Percentiles rank a stretch among this genome's conserved stretches.
Evolutionary conservation across 73 alveolate genomes (phyloP).

Genomic region (Paramecium primaurelia): DNA sequence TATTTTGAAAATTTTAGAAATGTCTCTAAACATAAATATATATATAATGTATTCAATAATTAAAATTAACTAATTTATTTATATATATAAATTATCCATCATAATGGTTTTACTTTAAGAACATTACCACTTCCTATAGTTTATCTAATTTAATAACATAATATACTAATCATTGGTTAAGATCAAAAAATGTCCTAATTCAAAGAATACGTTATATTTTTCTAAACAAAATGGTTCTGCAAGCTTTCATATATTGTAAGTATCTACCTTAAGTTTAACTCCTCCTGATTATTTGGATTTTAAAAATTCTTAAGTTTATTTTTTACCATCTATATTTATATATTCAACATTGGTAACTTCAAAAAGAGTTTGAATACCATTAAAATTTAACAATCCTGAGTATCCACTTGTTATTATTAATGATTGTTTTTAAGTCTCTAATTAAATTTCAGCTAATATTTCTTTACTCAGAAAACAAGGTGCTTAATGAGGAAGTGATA

Average conservation of each 20-base stretch:
- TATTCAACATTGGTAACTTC: neutral
- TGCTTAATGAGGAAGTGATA: neutral
- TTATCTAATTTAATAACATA: neutral
- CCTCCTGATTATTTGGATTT: neutral
- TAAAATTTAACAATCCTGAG: neutral
- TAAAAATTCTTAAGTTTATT: neutral
- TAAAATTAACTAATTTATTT: neutral
- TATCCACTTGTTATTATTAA: neutral
- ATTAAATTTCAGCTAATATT: neutral
- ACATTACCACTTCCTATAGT: neutral
- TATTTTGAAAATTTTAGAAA: neutral
- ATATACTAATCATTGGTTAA: neutral
- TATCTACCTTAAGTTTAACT: neutral
- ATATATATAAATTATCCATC: neutral
- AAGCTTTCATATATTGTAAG: neutral
- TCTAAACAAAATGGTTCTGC: neutral
- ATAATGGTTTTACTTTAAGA: neutral
- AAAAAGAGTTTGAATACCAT: neutral
- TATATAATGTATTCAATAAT: neutral
- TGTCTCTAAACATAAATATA: neutral
- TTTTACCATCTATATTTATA: neutral
- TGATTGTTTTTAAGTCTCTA: neutral
- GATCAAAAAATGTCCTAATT: neutral
- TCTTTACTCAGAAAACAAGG: neutral
- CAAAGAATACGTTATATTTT: neutral